These are phyloP conservation scores for Oryza punctata DNA, from an alignment of 176 grass and related monocot species.

Conservation along the genomic window DNA sequence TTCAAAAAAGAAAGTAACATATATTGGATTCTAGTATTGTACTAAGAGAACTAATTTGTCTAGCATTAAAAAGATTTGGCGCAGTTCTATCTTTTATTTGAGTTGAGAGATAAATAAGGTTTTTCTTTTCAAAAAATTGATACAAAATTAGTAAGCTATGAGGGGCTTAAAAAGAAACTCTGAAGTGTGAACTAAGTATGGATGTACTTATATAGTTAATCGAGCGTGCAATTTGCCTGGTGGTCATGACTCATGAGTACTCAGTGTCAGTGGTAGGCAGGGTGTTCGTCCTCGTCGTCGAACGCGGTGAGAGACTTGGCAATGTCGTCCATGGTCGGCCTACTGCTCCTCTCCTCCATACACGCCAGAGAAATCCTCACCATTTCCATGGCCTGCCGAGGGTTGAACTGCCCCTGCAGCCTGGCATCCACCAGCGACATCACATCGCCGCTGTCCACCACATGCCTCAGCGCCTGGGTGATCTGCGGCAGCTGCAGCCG, in stretches of 20 bases:
- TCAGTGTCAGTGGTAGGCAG: slow-evolving; percentile 13
- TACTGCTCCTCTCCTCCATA: slow-evolving; percentile 40
- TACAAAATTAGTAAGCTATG: too few species aligned
- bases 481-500: slow-evolving; percentile 17
- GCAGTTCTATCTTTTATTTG: too few species aligned
- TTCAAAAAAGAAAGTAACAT: too few species aligned
- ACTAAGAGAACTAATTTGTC: too few species aligned
- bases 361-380: slow-evolving; percentile 26
- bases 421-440: slow-evolving; percentile 32
- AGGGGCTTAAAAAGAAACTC: too few species aligned
- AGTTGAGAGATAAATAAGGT: too few species aligned
- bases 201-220: too few species aligned
- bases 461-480: slow-evolving; percentile 9
- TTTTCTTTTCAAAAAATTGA: too few species aligned
- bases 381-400: slow-evolving; percentile 39
- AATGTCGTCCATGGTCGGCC: slow-evolving; percentile 35
- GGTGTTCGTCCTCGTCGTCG: slow-evolving; percentile 31
- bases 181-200: too few species aligned
- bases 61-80: too few species aligned
- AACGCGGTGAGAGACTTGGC: slow-evolving; percentile 15
- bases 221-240: too few species aligned
- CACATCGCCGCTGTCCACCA: slow-evolving; percentile 24
- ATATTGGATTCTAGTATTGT: too few species aligned
- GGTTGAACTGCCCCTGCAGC: slow-evolving; percentile 31
- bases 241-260: slow-evolving; percentile 11